phyloP scores from a whole-genome alignment of 257 asterid genomes.

The Voacanga thouarsii region DNA sequence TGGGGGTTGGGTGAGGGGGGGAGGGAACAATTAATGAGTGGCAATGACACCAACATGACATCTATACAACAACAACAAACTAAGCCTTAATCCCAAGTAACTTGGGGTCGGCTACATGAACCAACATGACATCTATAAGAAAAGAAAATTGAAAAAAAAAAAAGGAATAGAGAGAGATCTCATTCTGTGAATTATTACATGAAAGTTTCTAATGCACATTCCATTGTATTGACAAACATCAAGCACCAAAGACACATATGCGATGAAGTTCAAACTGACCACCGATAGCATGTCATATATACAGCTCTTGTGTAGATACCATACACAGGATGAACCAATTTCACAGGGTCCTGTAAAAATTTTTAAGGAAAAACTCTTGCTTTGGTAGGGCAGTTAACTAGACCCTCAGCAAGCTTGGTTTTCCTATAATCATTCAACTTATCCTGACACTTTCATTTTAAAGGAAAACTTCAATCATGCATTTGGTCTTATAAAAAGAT shows the following conservation, averaged over 20 bases:
- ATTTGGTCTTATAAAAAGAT: not conserved
- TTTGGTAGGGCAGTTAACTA: not conserved
- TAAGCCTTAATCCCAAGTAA: too few relatives aligned
- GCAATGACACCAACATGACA: not conserved
- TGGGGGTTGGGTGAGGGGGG: too few relatives aligned
- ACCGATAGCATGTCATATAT: not conserved
- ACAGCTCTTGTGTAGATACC: not conserved
- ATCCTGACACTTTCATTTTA: not conserved
- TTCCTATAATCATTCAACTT: not conserved
- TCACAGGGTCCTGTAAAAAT: not conserved
- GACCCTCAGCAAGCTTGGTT: not conserved
- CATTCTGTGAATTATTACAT: not conserved
- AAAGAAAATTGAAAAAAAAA: too few relatives aligned
- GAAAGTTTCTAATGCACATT: not conserved
- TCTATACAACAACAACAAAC: too few relatives aligned
- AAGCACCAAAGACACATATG: not conserved
- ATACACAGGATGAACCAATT: not conserved
- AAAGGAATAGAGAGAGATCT: not conserved
- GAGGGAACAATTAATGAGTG: too few relatives aligned
- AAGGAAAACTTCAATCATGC: not conserved
- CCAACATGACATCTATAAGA: not conserved
- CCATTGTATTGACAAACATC: not conserved
- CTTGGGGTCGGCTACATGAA: too few relatives aligned
- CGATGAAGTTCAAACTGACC: not conserved
- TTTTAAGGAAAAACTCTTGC: not conserved